Evolutionary conservation across 1,284 basidiomycete genomes (phyloP), one percentile per base, ranked within the genome.

Genomic region (Rhizopogon parksii): DNA sequence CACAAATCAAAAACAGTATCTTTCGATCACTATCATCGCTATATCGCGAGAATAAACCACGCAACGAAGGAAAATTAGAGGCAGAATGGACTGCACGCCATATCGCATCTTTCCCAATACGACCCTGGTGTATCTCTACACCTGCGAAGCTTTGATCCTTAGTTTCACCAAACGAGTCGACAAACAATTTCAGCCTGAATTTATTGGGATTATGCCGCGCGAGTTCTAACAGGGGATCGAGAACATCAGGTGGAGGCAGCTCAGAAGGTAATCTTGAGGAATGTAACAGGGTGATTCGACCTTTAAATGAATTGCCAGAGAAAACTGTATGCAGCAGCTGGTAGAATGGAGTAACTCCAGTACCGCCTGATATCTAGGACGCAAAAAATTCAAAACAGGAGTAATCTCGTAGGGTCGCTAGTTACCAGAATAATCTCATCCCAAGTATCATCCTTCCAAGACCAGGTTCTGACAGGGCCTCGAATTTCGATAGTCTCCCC

Each of bases 271-370:
- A 75, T 36, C 70, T 75, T 9, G 85, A 88, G 12, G 79, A 79
- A 56, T 91, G 88, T 25, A 91, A 69, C 4, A 91, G 65, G 0
- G 80, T 87, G 59, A 87, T 85, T 2, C 76, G 78, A 40, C 83
- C 78, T 36, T 65, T 68, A 17, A 63, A 40, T 6, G 59, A 48
- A 15, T 49, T 57, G 6, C 58, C 56, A 25, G 62, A 64, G 50
- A 76, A 72, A 36, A 73, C 57, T 27, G 62, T 65, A 62, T 74
- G 76, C 60, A 77, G 76, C 53, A 88, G 69, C 61, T 91, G 88
- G 60, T 80, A 80, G 59, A 90, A 89, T 5, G 88, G 88, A 11
- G 88, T 83, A 45, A 91, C 81, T 24, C 89, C 88, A 3, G 89
- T 91, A 27, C 88, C 88, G 36, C 88, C 88, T 38, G 86, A 90